Percentiles rank a stretch among this genome's conserved stretches.
phyloP scores from a whole-genome alignment of 306 rosid species.

The Prunus dulcis region DNA sequence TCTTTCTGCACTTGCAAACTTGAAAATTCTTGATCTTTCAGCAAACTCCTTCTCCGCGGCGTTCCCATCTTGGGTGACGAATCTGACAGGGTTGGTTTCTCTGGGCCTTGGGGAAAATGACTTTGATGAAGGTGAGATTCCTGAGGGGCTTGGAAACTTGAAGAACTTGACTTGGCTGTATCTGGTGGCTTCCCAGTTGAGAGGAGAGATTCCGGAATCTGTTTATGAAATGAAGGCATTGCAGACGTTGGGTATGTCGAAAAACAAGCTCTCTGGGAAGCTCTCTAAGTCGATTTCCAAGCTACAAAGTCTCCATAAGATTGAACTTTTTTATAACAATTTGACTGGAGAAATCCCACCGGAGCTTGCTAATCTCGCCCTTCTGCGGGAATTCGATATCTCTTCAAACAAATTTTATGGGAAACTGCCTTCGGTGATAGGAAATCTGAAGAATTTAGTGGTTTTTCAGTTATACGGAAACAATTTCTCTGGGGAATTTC shows the following conservation, averaged over 20 bases:
- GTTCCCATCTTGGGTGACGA: conserved; percentile 79
- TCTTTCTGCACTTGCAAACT: conserved; percentile 54
- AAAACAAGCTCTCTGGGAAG: conserved; percentile 67
- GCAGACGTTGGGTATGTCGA: conserved; percentile 72
- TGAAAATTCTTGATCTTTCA: conserved; percentile 69
- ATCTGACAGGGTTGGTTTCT: conserved; percentile 40
- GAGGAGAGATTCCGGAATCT: conserved; percentile 82
- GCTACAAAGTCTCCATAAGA: conserved; percentile 55
- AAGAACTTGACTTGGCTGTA: conserved; percentile 76
- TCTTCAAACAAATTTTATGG: conserved; percentile 65
- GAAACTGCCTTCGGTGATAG: conserved; percentile 60
- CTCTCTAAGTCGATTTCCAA: conserved; percentile 72
- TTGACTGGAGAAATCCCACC: conserved; percentile 74
- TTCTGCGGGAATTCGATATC: conserved; percentile 72
- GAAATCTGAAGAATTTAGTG: conserved; percentile 56
- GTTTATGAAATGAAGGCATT: conserved; percentile 58
- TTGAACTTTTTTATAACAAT: conserved; percentile 63
- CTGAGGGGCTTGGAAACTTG: conserved; percentile 58
- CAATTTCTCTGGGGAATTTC: conserved; percentile 73
- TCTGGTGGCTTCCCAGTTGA: conserved; percentile 56
- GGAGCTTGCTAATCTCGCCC: conserved; percentile 60
- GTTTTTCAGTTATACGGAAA: conserved; percentile 79
- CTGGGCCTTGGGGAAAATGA: conserved; percentile 69
- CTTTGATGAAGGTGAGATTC: conserved; percentile 47
- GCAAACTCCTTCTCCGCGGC: conserved; percentile 52